Evolutionary conservation across 306 rosid species (phyloP).

Genomic region (Myrica gale): DNA sequence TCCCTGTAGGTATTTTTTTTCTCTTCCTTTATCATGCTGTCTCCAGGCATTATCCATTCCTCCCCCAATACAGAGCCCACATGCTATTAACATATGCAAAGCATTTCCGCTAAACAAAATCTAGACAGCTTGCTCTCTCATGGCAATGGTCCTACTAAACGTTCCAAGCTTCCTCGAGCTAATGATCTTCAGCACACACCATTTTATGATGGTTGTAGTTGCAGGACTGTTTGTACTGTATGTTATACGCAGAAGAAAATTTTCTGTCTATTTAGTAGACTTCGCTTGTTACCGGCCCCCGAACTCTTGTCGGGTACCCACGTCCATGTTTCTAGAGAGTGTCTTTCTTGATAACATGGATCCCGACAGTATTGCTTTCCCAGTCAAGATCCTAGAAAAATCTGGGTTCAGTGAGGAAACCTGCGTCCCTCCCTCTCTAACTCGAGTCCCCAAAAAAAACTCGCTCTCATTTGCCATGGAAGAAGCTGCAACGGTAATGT

Average conservation of each 20-base stretch:
- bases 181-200: conserved; percentile 18
- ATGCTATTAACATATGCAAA: too few relatives aligned
- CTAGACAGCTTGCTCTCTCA: background rate
- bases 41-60: too few relatives aligned
- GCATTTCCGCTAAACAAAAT: too few relatives aligned
- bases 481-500: conserved; percentile 47
- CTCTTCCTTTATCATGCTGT: conserved; percentile 22
- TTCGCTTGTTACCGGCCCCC: conserved; percentile 47
- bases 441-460: conserved; percentile 37
- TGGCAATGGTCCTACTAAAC: conserved; percentile 16
- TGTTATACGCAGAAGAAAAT: conserved; percentile 36
- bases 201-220: conserved; percentile 20
- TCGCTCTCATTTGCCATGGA: conserved; percentile 42
- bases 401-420: conserved; percentile 62
- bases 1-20: conserved; percentile 27
- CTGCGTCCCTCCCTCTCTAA: conserved; percentile 37
- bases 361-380: conserved; percentile 43
- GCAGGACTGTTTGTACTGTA: conserved; percentile 27
- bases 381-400: conserved; percentile 50
- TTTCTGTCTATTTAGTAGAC: conserved; percentile 40
- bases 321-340: conserved; percentile 44
- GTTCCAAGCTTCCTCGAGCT: conserved; percentile 14
- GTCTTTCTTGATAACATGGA: conserved; percentile 32
- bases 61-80: background rate
- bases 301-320: conserved; percentile 35